phyloP scores from a whole-genome alignment of 768 basidiomycete species.

The Hemileccinum impolitum region DNA sequence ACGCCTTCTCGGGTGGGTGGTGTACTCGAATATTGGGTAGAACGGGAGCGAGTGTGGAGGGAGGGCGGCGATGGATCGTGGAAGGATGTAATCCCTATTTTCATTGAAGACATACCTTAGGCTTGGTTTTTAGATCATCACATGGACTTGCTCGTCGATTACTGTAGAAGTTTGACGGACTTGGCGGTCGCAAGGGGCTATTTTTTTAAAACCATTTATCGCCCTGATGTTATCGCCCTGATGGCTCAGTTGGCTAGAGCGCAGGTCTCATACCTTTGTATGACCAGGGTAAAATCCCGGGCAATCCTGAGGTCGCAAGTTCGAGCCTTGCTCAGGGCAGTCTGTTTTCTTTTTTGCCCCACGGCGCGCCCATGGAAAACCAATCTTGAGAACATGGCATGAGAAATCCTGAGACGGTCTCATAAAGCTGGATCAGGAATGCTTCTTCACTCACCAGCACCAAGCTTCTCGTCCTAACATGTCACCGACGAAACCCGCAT shows the following conservation, averaged over 20 bases:
- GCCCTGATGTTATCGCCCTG: no score
- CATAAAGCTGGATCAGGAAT: no score
- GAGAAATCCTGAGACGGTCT: no score
- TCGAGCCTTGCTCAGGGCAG: constrained; percentile 57
- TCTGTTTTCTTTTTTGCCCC: background rate
- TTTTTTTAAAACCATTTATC: no score
- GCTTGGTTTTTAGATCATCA: background rate
- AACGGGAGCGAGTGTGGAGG: constrained; percentile 64
- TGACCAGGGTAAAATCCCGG: constrained; percentile 26
- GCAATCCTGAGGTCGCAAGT: constrained; percentile 61
- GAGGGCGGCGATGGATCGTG: constrained; percentile 39
- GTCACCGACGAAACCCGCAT: background rate
- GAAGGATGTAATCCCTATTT: constrained; percentile 77
- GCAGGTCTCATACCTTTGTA: constrained; percentile 48
- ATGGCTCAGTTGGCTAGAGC: constrained; percentile 56
- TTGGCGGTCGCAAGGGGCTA: no score
- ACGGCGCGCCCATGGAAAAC: no score
- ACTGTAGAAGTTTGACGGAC: no score
- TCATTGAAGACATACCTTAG: constrained; percentile 55
- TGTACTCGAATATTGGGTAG: constrained; percentile 78
- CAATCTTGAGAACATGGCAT: no score
- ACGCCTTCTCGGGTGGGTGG: constrained; percentile 52
- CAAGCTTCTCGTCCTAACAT: background rate
- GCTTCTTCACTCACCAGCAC: no score
- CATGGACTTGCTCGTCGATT: background rate